These are phyloP conservation scores for Dactylellina sp. DNA, from an alignment of 2,329 filamentous ascomycete genomes.

Conservation along the genomic window DNA sequence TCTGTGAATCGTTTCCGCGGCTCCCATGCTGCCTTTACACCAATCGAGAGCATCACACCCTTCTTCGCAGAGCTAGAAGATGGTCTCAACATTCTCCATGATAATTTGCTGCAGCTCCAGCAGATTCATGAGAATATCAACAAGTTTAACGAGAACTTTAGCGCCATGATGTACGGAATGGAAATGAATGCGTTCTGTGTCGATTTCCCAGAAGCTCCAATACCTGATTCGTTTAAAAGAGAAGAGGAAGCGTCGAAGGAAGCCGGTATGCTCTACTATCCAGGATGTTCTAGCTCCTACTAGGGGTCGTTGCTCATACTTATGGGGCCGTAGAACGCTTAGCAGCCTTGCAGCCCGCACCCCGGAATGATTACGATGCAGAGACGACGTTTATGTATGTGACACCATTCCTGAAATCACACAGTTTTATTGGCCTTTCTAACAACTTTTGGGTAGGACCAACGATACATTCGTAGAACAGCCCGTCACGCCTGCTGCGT, in stretches of 20 bases:
- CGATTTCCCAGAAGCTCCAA: conserved; percentile 92
- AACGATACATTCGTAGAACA: conserved; percentile 56
- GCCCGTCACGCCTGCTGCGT: conserved; percentile 42
- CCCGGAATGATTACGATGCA: conserved; percentile 66
- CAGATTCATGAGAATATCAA: conserved; percentile 94
- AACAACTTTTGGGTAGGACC: conserved; percentile 31
- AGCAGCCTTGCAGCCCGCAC: conserved; percentile 37
- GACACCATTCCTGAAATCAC: too few species aligned
- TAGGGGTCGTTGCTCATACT: not conserved
- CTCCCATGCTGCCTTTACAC: conserved; percentile 71
- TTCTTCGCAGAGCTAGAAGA: conserved; percentile 94
- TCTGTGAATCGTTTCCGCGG: conserved; percentile 77
- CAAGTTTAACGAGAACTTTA: conserved; percentile 95
- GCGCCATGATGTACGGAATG: conserved; percentile 91
- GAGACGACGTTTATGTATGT: conserved; percentile 88
- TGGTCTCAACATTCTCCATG: conserved; percentile 93
- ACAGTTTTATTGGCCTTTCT: not conserved
- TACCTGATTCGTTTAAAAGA: conserved; percentile 82
- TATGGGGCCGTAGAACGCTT: conserved; percentile 27
- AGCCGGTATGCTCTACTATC: conserved; percentile 24
- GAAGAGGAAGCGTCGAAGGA: conserved; percentile 62
- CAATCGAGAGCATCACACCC: conserved; percentile 85
- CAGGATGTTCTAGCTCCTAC: not conserved
- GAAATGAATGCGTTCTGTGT: conserved; percentile 99
- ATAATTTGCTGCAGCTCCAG: conserved; percentile 97